Evolutionary conservation across 2,329 filamentous ascomycete species (phyloP), one percentile per base, ranked within the genome.

Genomic region (Cladosporium sp.): DNA sequence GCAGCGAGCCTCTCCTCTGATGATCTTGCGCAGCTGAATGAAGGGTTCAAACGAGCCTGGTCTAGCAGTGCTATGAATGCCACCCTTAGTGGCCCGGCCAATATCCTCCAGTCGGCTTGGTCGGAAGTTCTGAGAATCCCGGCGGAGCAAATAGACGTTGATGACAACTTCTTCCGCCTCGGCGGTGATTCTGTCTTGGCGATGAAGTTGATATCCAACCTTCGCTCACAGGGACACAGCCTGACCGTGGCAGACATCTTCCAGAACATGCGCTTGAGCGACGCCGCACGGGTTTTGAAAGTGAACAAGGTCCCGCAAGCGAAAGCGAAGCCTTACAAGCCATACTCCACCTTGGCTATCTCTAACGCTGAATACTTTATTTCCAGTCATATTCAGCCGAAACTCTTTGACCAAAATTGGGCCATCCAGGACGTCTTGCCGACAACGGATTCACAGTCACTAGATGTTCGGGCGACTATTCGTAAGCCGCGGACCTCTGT

Each of bases 181-280:
- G 80, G 81, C 1, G 81, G 81, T 16, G 80, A 83, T 65, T 83
- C 80, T 0, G 78, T 83, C 22, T 67, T 74, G 1, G 80, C 80
- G 2, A 85, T 84, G 79, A 81, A 78, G 61, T 68, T 84, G 0
- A 81, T 83, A 0, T 73, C 77, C 7, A 50, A 50, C 40, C 48
- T 50, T 22, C 67, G 71, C 4, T 45, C 60, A 2, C 59, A 68
- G 37, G 69, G 69, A 3, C 55, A 71, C 7, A 61, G 60, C 11
- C 56, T 77, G 1, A 70, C 67, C 0, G 74, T 77, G 3, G 66
- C 68, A 4, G 68, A 73, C 43, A 69, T 75, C 31, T 77, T 77
- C 59, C 51, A 58, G 3, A 65, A 74, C 46, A 54, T 54, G 51
- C 44, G 50, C 11, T 31, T 56, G 22, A 58, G 68, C 49, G 79